Evolutionary conservation across 441 rosid genomes (phyloP).

Genomic region (Manihot esculenta): DNA sequence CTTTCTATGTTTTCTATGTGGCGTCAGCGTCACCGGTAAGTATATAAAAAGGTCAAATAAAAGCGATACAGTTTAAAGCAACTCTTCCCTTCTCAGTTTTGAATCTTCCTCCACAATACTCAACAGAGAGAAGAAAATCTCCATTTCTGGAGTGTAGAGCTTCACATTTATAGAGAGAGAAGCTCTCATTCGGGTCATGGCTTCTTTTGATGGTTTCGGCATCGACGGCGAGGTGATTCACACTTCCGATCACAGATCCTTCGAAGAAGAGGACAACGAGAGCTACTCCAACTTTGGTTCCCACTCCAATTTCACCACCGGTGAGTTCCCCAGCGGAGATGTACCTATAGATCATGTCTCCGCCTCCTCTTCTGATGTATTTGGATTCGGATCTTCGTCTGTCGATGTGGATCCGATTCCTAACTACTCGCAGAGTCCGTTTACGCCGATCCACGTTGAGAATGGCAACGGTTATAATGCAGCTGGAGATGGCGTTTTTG

Average conservation of each 20-base stretch:
- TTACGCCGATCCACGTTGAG: conserved; percentile 43
- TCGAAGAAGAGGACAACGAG: conserved; percentile 39
- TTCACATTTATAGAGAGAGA: conserved; percentile 1
- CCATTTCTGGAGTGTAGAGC: background rate
- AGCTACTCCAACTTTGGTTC: conserved; percentile 49
- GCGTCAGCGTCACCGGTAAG: conserved; percentile 18
- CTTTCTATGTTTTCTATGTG: background rate
- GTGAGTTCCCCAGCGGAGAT: no score
- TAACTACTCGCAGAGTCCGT: conserved; percentile 47
- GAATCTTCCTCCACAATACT: conserved; percentile 6
- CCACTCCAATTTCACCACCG: conserved; percentile 45
- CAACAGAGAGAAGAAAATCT: background rate
- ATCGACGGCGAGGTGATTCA: conserved; percentile 48
- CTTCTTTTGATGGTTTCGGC: conserved; percentile 57
- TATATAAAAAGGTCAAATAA: conserved; percentile 19
- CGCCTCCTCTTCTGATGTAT: conserved; percentile 54
- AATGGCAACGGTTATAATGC: conserved; percentile 44
- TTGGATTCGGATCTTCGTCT: conserved; percentile 46
- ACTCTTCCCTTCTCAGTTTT: conserved; percentile 13
- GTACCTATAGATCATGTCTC: conserved; percentile 46
- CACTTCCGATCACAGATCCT: conserved; percentile 33
- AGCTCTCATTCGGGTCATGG: conserved; percentile 25
- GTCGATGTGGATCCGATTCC: conserved; percentile 36
- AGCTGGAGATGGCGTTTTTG: conserved; percentile 40
- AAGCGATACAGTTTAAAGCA: background rate